Conservation (phyloP, 768 basidiomycete species). For the Thelephora ganbajun region DNA sequence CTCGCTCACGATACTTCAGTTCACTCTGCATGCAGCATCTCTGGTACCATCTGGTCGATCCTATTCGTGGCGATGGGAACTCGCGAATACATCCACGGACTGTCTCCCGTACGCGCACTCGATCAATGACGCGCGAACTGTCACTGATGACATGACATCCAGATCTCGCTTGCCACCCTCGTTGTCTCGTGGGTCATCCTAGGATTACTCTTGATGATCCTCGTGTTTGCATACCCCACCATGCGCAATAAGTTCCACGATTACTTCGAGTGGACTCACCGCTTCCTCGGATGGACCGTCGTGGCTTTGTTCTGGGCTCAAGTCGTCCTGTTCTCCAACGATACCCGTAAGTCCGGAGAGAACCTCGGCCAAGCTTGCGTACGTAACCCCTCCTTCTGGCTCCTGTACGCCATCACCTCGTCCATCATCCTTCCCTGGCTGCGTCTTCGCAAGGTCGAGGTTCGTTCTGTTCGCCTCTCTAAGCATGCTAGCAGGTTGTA, state of each 20-base stretch:
- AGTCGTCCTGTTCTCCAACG: no score
- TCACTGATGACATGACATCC: constrained; percentile 29
- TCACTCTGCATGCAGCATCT: constrained; percentile 42
- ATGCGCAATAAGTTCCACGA: constrained; percentile 34
- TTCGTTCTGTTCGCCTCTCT: no score
- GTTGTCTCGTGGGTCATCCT: constrained; percentile 39
- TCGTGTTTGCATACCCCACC: no score
- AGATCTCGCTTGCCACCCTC: constrained; percentile 31
- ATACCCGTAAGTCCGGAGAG: constrained; percentile 17
- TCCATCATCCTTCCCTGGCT: constrained; percentile 47
- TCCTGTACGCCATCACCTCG: constrained; percentile 32
- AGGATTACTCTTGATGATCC: constrained; percentile 27
- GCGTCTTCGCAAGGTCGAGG: constrained; percentile 41
- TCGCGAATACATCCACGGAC: no score
- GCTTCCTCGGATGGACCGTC: constrained; percentile 42
- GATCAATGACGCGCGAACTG: constrained; percentile 35
- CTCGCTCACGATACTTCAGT: constrained; percentile 12
- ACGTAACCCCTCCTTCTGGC: constrained; percentile 24
- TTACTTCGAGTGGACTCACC: no score
- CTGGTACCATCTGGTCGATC: constrained; percentile 38
- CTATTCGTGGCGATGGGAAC: constrained; percentile 34
- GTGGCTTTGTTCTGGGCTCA: constrained; percentile 37
- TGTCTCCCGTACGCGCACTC: no score
- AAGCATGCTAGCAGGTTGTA: constrained; percentile 43
- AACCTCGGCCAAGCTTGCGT: constrained; percentile 30